Percentiles rank a stretch among this genome's conserved stretches.
Evolutionary conservation across 257 asterid genomes (phyloP).

Genomic region (Nicotiana undulata): DNA sequence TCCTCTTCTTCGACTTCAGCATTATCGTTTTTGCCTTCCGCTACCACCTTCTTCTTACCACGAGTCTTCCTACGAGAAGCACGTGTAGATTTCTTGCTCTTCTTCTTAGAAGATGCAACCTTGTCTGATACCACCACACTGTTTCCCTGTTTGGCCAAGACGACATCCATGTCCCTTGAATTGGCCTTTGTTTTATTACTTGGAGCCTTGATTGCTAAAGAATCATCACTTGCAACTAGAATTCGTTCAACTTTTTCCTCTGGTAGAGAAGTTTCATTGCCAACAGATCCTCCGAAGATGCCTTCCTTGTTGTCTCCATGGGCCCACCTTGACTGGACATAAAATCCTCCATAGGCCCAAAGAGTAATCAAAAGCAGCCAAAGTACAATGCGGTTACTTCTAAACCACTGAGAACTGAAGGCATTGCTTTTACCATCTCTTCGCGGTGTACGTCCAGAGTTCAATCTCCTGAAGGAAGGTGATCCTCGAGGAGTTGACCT

Average conservation of each 20-base stretch:
- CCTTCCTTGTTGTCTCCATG: conserved; percentile 95
- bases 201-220: conserved; percentile 24
- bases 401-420: conserved; percentile 39
- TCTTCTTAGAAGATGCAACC: conserved; percentile 32
- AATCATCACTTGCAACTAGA: conserved; percentile 38
- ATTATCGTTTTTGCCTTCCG: conserved; percentile 33
- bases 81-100: conserved; percentile 43
- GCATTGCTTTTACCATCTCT: conserved; percentile 41
- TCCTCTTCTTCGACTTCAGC: conserved; percentile 55
- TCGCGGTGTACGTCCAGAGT: conserved; percentile 60
- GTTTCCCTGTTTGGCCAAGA: conserved; percentile 34
- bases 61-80: conserved; percentile 43
- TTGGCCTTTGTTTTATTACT: conserved; percentile 22
- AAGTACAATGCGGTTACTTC: conserved; percentile 73
- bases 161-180: conserved; percentile 25
- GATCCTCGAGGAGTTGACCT: conserved; percentile 78
- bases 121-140: conserved; percentile 20
- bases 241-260: conserved; percentile 30
- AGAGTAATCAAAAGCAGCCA: conserved; percentile 96
- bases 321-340: conserved; percentile 93
- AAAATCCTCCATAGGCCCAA: conserved; percentile 94
- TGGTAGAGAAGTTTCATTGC: conserved; percentile 31
- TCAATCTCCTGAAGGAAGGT: conserved; percentile 63
- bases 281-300: conserved; percentile 82
- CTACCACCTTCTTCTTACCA: conserved; percentile 34